phyloP scores from a whole-genome alignment of 2,329 filamentous ascomycete species.

The Cercospora zeae-maydis region DNA sequence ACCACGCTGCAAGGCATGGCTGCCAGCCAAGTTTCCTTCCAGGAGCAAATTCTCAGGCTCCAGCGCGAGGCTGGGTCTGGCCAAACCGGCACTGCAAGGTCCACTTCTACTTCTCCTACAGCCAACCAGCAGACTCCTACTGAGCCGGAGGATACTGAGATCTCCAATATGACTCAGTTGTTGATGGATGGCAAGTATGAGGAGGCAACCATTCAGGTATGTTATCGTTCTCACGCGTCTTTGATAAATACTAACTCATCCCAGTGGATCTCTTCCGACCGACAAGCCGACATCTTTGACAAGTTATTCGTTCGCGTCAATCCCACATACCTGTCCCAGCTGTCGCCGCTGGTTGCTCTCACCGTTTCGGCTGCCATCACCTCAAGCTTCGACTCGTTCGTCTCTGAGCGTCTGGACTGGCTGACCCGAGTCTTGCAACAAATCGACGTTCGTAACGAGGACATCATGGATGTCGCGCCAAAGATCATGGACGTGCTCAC shows the following conservation, averaged over 20 bases:
- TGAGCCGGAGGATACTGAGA: conserved; percentile 53
- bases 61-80: conserved; percentile 40
- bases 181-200: conserved; percentile 56
- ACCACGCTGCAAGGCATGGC: conserved; percentile 69
- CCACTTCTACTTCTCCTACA: conserved; percentile 10
- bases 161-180: conserved; percentile 58
- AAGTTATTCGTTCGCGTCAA: conserved; percentile 57
- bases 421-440: conserved; percentile 53
- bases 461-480: conserved; percentile 55
- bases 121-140: conserved; percentile 33
- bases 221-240: background rate
- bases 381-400: conserved; percentile 52
- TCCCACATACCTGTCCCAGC: conserved; percentile 53
- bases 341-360: conserved; percentile 57
- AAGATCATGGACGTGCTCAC: conserved; percentile 59
- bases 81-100: conserved; percentile 39
- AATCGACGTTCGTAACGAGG: conserved; percentile 46
- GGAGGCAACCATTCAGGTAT: conserved; percentile 45
- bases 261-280: conserved; percentile 59
- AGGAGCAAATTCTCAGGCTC: conserved; percentile 51
- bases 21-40: conserved; percentile 63
- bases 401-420: conserved; percentile 57
- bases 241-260: conserved; percentile 33
- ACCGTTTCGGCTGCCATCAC: conserved; percentile 63
- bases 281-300: conserved; percentile 60